Evolutionary conservation across 495 filamentous ascomycete species (phyloP), one percentile per base, ranked within the genome.

Genomic region (Xylaria longipes): DNA sequence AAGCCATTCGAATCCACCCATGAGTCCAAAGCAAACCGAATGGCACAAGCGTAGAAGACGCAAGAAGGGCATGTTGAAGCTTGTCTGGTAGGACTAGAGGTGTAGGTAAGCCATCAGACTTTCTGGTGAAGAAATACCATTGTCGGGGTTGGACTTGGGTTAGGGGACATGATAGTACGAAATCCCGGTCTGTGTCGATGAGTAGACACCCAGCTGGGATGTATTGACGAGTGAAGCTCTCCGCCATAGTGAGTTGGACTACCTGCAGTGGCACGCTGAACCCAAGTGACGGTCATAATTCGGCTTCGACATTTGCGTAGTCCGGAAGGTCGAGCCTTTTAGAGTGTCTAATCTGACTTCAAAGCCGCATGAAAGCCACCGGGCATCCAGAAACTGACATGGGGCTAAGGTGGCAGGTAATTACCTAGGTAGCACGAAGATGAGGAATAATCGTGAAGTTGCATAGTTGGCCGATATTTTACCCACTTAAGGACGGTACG

Each of bases 1-100:
- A 80, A 8, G 80, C 80, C 65, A 87, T 75, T 25, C 82, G 76
- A n/a, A 87, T 78, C 84, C 84, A 87, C 46, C 74, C 60, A 1
- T 68, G 69, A 1, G 54, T 43, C 70, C 84, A 80, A 9, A 84
- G 75, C 20, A 31, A 67, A 5, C 43, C 3, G 57, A 79, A 79
- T 0, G 75, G 76, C 5, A 62, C 43, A 15, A 87, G 74, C 5
- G 37, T 5, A 25, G 69, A 39, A 5, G 74, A 76, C 17, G 66
- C 75, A 15, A 85, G 58, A 22, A 87, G 72, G 0, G 46, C 25
- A 1, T 77, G 29, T 64, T 86, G 82, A 27, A 84, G 27, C 2
- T 48, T 46, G 2, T 62, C 22, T 22, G 75, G 72, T 25, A 83
- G 71, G 33, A 65, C 41, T 3, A 22, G 31, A 33, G 64, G 35